Conservation (phyloP, 768 basidiomycete species). For the Trametes villosa region DNA sequence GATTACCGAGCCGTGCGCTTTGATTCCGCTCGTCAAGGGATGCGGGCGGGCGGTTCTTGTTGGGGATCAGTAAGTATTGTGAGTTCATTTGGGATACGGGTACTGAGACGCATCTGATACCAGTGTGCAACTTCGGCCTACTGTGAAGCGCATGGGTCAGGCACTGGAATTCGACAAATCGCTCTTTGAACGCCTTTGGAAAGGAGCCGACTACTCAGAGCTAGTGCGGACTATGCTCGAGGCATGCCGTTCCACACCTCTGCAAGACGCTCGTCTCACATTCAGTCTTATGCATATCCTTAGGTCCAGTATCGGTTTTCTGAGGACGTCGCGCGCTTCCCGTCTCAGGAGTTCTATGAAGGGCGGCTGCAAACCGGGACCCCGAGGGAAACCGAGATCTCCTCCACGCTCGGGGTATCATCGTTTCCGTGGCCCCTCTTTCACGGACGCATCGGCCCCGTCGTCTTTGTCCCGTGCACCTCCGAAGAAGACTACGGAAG, state of each 20-base stretch:
- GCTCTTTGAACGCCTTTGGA: constrained; percentile 63
- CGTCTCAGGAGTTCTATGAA: constrained; percentile 67
- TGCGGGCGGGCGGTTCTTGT: constrained; percentile 61
- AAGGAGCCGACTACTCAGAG: constrained; percentile 36
- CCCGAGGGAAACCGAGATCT: constrained; percentile 24
- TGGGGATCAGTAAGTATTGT: constrained; percentile 76
- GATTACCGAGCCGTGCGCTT: constrained; percentile 65
- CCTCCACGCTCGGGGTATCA: constrained; percentile 40
- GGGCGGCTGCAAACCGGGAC: constrained; percentile 54
- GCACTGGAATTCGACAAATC: constrained; percentile 63
- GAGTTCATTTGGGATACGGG: too few species aligned
- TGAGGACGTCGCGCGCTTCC: constrained; percentile 58
- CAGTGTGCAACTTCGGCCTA: constrained; percentile 72
- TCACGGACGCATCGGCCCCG: constrained; percentile 46
- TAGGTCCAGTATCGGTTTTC: constrained; percentile 71
- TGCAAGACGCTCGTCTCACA: background rate
- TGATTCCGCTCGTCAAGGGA: constrained; percentile 72
- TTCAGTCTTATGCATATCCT: too few species aligned
- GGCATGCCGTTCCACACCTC: constrained; percentile 34
- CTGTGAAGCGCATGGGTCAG: constrained; percentile 61
- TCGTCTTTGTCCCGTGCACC: constrained; percentile 61
- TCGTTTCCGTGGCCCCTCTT: constrained; percentile 62
- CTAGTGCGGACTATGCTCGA: constrained; percentile 67
- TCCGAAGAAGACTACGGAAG: constrained; percentile 62
- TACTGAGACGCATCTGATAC: background rate